phyloP scores from a whole-genome alignment of 495 filamentous ascomycete species.

The Cladorrhinum samala region DNA sequence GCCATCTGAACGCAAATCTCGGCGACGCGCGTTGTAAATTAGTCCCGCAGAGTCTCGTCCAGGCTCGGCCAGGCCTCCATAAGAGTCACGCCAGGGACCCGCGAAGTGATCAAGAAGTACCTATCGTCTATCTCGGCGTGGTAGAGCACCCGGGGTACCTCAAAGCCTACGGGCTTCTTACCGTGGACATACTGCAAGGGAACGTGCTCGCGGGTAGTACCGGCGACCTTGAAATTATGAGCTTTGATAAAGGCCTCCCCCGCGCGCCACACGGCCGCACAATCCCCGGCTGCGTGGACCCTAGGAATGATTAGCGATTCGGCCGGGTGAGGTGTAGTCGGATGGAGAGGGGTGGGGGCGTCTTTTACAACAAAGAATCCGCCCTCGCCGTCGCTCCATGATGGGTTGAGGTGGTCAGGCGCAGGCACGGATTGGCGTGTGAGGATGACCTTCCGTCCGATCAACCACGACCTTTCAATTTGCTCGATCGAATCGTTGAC shows the following conservation, averaged over 20 bases:
- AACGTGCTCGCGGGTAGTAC: constrained; percentile 2
- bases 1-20: constrained; percentile 2
- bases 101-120: constrained; percentile 5
- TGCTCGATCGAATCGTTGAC: constrained; percentile 5
- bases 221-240: not conserved
- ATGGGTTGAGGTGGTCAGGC: not conserved
- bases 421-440: not conserved
- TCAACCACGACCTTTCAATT: constrained; percentile 10
- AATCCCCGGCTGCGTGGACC: constrained; percentile 6
- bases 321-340: not conserved
- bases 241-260: constrained; percentile 14
- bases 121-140: constrained; percentile 2
- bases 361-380: constrained; percentile 8
- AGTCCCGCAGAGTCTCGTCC: not conserved
- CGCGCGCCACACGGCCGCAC: constrained; percentile 9
- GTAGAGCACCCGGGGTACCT: constrained; percentile 4
- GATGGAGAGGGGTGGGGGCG: not conserved
- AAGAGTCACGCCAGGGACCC: constrained; percentile 1
- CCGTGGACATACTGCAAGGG: constrained; percentile 6
- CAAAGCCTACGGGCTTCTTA: constrained; percentile 4
- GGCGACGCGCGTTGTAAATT: constrained; percentile 1
- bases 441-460: constrained; percentile 5
- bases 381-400: constrained; percentile 11
- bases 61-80: constrained; percentile 4
- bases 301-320: not conserved